Base-by-base conservation (phyloP, 2,329 filamentous ascomycete species). In the Aureobasidium vineae region DNA sequence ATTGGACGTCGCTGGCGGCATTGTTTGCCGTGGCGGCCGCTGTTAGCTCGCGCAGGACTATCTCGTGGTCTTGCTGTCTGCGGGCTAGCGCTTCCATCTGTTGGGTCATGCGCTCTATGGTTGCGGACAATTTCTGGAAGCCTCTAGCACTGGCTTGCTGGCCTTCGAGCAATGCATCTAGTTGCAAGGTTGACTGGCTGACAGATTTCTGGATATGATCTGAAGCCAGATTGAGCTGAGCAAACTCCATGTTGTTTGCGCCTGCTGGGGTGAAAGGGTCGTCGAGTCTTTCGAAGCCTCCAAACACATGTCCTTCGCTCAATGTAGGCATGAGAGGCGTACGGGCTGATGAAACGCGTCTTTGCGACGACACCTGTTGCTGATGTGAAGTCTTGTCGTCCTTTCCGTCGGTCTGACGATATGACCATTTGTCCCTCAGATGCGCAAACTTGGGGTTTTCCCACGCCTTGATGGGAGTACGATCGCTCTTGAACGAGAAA, bases 351-450 rank as follows among this genome's bases (percentile, higher is more conserved):
- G 59, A 16, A 2, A 49, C 21, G 6, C 65, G 53, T 33, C 65
- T 40, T 7, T 53, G 38, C 15, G 56, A 61, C 16, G 26, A 31
- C 1, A 28, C n/a, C 19, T 23, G 36, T 23, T 47, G 36, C 56
- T 63, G 41, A 28, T 40, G 31, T 21, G 38, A n/a, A 4, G 41
- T 47, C 59, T 74, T 65, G 31, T 61, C 57, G 47, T 70, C 70
- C 65, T 73, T 65, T 47, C 74, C 73, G 21, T 72, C 71, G 21
- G 73, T 72, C 40, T 67, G 64, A 49, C 71, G 72, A 63, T 74
- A 75, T 69, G 73, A 75, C 74, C 73, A 75, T 67, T 73, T 75
- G 36, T 70, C 69, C 61, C 72, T 73, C 43, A 76, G 59, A 60
- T 73, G 73, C 36, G 70, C 71, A 50, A 75, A 72, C 7, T 67